Percentiles rank a stretch among this genome's conserved stretches.
phyloP scores from a whole-genome alignment of 805 yeast species.

The Ogataea ramenticola region DNA sequence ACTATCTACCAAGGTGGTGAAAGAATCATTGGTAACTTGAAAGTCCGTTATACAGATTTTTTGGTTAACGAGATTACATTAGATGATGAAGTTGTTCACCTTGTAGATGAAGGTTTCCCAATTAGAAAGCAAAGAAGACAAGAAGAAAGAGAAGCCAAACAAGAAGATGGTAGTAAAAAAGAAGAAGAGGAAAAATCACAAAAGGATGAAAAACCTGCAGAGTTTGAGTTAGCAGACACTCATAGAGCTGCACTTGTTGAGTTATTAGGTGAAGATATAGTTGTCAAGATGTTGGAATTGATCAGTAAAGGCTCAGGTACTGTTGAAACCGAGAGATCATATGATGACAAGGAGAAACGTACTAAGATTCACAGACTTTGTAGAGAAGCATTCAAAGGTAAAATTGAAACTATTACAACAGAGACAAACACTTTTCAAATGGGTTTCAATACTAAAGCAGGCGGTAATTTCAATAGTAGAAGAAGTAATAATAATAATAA shows the following conservation, averaged over 20 bases:
- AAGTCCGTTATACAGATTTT: slow-evolving; percentile 89
- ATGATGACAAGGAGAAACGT: slow-evolving; percentile 65
- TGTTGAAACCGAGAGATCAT: slow-evolving; percentile 48
- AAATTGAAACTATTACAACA: slow-evolving; percentile 75
- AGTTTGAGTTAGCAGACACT: slow-evolving; percentile 38
- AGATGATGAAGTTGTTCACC: slow-evolving; percentile 64
- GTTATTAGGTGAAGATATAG: slow-evolving; percentile 53
- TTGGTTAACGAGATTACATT: slow-evolving; percentile 80
- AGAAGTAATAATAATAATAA: slow-evolving; percentile 32
- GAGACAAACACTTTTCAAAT: slow-evolving; percentile 58
- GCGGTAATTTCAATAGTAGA: slow-evolving; percentile 1
- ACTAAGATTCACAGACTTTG: slow-evolving; percentile 72
- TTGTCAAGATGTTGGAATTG: slow-evolving; percentile 45
- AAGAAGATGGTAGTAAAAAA: slow-evolving; percentile 20
- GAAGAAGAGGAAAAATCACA: slow-evolving; percentile 33
- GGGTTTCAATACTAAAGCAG: slow-evolving; percentile 38
- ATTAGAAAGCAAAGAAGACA: slow-evolving; percentile 41
- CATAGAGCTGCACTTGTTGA: slow-evolving; percentile 41
- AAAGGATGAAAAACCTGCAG: slow-evolving; percentile 21
- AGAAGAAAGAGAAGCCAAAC: slow-evolving; percentile 26
- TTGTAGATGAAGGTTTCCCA: slow-evolving; percentile 66
- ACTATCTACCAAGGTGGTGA: slow-evolving; percentile 44
- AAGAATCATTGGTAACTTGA: slow-evolving; percentile 75
- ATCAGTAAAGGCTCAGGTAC: slow-evolving; percentile 42
- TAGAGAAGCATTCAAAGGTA: slow-evolving; percentile 65